Evolutionary conservation across 2,329 filamentous ascomycete genomes (phyloP), one percentile per base, ranked within the genome.

Genomic region (Epichloe hybrida): DNA sequence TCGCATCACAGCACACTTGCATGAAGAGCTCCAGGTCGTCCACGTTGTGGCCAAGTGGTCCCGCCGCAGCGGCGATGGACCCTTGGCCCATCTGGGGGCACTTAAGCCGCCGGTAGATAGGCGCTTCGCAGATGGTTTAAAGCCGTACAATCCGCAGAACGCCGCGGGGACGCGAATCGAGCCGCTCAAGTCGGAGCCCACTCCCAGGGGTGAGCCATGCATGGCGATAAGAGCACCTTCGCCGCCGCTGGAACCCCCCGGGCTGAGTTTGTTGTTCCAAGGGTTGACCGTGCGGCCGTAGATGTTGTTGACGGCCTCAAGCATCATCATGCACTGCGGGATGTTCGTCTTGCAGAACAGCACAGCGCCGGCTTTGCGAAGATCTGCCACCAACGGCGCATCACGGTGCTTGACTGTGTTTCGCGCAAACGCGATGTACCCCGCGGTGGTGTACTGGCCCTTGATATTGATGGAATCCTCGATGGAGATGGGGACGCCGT

Each of bases 321-420:
- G 61, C 15, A 71, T 69, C 62, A 71, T 72, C 46, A 80, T 65
- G 0, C 71, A 74, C 56, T 80, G 77, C 0, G 83, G 82, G 5
- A 85, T 73, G 50, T 84, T 86, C 0, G 84, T 86, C 62, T 86
- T 85, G 52, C 78, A 76, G 58, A 83, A 81, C n/a, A 61, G 54
- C 15, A 83, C 3, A n/a, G 54, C 54, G 3, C 54, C 54, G 5
- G 52, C 50, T 8, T 44, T 48, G 43, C 52, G 50, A n/a, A 56
- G 37, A 15, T 48, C 21, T 2, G 27, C 46, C 5, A 56, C 50
- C 13, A 56, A 7, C 17, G 27, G 40, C 0, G 50, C 41, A 13
- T 55, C 54, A 20, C 39, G 15, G 8, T 52, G 50, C 42, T 50
- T 52, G 40, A 40, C 48, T 3, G 46, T 42, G 8, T 40, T 39